These are phyloP conservation scores for Fusarium tanahbumbuense DNA, from an alignment of 2,329 filamentous ascomycete genomes.

Conservation along the genomic window DNA sequence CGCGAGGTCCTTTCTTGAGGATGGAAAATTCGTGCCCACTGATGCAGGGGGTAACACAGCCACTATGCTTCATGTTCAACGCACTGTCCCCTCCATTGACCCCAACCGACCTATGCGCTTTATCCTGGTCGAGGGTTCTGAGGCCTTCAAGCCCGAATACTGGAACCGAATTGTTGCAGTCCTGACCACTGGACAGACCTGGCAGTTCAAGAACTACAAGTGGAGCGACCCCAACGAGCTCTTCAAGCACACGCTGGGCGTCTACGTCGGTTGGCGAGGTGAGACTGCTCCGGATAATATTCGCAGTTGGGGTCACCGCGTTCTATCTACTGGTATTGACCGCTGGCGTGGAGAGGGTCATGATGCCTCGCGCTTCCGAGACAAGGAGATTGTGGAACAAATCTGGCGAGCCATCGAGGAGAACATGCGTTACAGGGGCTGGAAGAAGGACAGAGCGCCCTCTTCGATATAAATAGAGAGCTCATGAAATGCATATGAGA, in stretches of 20 bases:
- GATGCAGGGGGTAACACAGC: slow-evolving; percentile 75
- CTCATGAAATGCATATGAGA: slow-evolving; percentile 2
- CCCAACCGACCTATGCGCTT: slow-evolving; percentile 83
- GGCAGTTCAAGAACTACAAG: slow-evolving; percentile 99
- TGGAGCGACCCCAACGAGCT: slow-evolving; percentile 90
- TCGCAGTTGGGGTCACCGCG: slow-evolving; percentile 85
- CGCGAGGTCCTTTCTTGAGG: slow-evolving; percentile 91
- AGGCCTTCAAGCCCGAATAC: slow-evolving; percentile 98
- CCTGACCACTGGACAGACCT: slow-evolving; percentile 96
- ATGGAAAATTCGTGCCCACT: slow-evolving; percentile 82
- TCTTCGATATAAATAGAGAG: slow-evolving; percentile 56
- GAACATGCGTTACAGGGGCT: slow-evolving; percentile 87
- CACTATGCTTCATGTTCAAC: slow-evolving; percentile 88
- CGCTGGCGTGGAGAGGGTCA: slow-evolving; percentile 74
- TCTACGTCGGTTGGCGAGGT: slow-evolving; percentile 92
- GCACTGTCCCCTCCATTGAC: slow-evolving; percentile 78
- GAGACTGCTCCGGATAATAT: slow-evolving; percentile 83
- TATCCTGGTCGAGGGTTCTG: slow-evolving; percentile 91
- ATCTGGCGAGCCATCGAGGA: slow-evolving; percentile 92
- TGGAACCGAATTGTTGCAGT: slow-evolving; percentile 96
- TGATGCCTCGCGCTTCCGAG: slow-evolving; percentile 77
- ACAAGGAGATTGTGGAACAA: slow-evolving; percentile 90
- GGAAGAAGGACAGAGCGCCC: slow-evolving; percentile 78
- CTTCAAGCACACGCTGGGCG: slow-evolving; percentile 86
- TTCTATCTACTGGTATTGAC: slow-evolving; percentile 83